Base-by-base conservation (phyloP, 768 basidiomycete genomes). In the Floccularia luteovirens region DNA sequence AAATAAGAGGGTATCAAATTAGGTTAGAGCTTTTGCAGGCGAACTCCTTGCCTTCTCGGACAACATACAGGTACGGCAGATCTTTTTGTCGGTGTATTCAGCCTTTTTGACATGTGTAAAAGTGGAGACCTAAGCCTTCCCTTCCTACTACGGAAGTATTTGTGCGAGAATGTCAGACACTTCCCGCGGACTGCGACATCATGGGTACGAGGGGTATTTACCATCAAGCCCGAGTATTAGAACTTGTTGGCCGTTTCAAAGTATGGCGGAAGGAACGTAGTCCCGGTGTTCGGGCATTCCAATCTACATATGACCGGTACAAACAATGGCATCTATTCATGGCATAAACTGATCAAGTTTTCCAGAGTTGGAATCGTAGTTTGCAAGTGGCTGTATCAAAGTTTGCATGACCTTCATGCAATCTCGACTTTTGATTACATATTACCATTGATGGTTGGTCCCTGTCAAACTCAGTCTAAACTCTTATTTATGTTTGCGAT, bases 261-360 rank as follows among this genome's bases (percentile, higher is more conserved):
- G 55, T 66, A 14, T 89, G 86, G 89, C 71, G 85, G 23, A 66
- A 69, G 27, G 73, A 83, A 44, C 75, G 90, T 23, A 56, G 79
- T 3, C 76, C 87, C 14, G 88, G 89, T 3, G 75, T 78, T 19
- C 75, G 82, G 24, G 88, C 88, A 3, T 82, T 88, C 51, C 82
- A 88, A 51, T 91, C 88, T 0, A 80, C 74, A n/a, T 90, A 91
- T 49, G 90, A 93, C 52, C 74, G 81, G 74, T 80, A 54, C 27
- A 67, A 55, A 17, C 16, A 33, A 24, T 39, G 31, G 7, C 34
- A 13, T 45, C 34, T 25, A n/a, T 44, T 21, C 28, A 14, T 30
- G 34, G 21, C 19, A 24, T 48, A 7, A 44, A 30, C 31, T 42
- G 35, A 42, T 27, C 23, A 39, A 24, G 20, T 4, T 13, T 39